Evolutionary conservation across 2,329 filamentous ascomycete species (phyloP).

Genomic region (Seiridium unicorne): DNA sequence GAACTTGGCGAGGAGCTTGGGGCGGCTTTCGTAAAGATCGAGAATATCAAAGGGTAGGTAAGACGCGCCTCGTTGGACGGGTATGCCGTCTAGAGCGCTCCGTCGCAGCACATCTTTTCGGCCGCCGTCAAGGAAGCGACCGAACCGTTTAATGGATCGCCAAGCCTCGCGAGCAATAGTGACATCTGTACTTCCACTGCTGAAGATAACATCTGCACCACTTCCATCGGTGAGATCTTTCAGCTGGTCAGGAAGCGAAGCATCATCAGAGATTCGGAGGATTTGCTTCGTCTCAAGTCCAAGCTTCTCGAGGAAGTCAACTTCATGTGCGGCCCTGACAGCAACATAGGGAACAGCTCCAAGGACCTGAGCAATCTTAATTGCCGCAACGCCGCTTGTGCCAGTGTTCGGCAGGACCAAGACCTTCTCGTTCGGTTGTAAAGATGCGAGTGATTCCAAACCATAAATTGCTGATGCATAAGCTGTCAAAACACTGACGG

Average conservation of each 20-base stretch:
- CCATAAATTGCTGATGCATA: constrained; percentile 20
- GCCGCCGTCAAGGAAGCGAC: constrained; percentile 18
- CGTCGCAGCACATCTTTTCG: constrained; percentile 20
- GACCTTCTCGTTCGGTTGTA: constrained; percentile 18
- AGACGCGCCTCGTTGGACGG: constrained; percentile 19
- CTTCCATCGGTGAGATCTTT: constrained; percentile 8
- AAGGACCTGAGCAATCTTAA: constrained; percentile 14
- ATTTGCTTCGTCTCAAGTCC: constrained; percentile 11
- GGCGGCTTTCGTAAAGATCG: constrained; percentile 15
- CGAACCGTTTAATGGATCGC: constrained; percentile 16
- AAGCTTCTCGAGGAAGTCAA: constrained; percentile 10
- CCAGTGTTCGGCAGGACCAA: constrained; percentile 19
- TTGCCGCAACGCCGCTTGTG: constrained; percentile 15
- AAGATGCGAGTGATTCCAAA: constrained; percentile 17
- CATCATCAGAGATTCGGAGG: constrained; percentile 1
- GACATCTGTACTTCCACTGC: constrained; percentile 9
- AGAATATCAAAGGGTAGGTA: constrained; percentile 22
- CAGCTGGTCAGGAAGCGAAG: constrained; percentile 7
- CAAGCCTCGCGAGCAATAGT: constrained; percentile 15
- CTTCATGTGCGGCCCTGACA: constrained; percentile 11
- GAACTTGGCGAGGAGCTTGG: constrained; percentile 12
- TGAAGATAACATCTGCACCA: constrained; percentile 18
- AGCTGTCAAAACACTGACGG: constrained; percentile 11
- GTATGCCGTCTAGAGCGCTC: constrained; percentile 17
- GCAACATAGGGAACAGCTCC: constrained; percentile 18